Evolutionary conservation across 129 eudicot genomes (phyloP).

Genomic region (Kitagawia praeruptora): DNA sequence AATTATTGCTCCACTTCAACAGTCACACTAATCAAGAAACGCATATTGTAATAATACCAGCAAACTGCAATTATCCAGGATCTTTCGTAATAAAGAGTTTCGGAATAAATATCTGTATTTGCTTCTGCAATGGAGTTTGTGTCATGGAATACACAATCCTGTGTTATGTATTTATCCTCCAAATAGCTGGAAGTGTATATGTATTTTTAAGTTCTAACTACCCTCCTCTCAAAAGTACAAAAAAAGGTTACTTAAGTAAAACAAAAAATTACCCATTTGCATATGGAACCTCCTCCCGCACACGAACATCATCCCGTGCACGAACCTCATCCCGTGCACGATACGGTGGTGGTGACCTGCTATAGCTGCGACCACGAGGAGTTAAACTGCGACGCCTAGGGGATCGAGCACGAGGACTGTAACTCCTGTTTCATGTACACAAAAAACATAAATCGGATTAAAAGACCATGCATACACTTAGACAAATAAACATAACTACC

Average conservation of each 20-base stretch:
- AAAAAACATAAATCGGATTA: background rate
- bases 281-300: constrained; percentile 79
- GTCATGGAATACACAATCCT: background rate
- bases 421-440: constrained; percentile 46
- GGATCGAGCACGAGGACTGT: constrained; percentile 91
- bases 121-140: background rate
- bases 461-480: background rate
- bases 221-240: background rate
- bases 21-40: background rate
- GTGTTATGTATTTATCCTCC: background rate
- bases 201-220: background rate
- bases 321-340: constrained; percentile 86
- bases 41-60: background rate
- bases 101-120: background rate
- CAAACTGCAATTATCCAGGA: background rate
- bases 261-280: constrained; percentile 62
- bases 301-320: constrained; percentile 30
- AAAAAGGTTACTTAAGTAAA: background rate
- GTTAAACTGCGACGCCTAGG: constrained; percentile 85
- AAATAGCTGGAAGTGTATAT: background rate
- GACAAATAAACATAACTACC: background rate
- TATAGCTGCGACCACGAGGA: constrained; percentile 70
- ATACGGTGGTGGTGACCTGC: constrained; percentile 85
- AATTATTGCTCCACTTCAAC: background rate
- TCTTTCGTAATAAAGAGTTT: background rate